A percentile compares a stretch with the other conserved stretches of the same genome.
These are phyloP conservation scores for Conticribra weissflogii DNA, from an alignment of 108 stramenopile genomes.

Conservation along the genomic window DNA sequence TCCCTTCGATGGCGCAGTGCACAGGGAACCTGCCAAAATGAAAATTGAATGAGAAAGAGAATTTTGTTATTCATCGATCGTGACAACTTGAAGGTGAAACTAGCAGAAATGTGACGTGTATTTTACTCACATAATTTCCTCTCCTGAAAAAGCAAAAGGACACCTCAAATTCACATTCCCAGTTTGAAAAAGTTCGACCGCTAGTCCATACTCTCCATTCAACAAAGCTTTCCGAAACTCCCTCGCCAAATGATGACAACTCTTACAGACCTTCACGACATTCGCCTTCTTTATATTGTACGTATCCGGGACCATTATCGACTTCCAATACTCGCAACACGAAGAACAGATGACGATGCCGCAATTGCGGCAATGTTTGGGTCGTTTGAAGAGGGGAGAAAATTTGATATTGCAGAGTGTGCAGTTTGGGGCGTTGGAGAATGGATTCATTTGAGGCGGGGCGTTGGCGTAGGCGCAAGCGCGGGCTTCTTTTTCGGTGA, in stretches of 20 bases:
- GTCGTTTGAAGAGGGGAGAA: constrained; percentile 65
- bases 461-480: constrained; percentile 89
- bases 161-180: constrained; percentile 83
- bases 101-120: background rate
- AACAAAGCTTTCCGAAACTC: constrained; percentile 72
- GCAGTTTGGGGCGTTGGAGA: constrained; percentile 58
- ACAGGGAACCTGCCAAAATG: constrained; percentile 61
- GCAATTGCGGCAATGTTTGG: constrained; percentile 79
- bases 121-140: constrained; percentile 55
- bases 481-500: constrained; percentile 76
- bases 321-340: constrained; percentile 58
- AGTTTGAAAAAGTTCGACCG: constrained; percentile 71
- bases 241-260: constrained; percentile 62
- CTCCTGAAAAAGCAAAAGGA: constrained; percentile 63
- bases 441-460: constrained; percentile 78
- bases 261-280: constrained; percentile 65
- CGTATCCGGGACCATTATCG: constrained; percentile 74
- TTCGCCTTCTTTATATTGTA: constrained; percentile 77
- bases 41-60: background rate
- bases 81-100: too few relatives aligned
- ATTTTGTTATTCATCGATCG: background rate
- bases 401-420: constrained; percentile 74
- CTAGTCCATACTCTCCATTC: constrained; percentile 68
- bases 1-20: constrained; percentile 81
- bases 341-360: constrained; percentile 76